A percentile compares a stretch with the other conserved stretches of the same genome.
Conservation (phyloP, 2,329 filamentous ascomycete species). For the Oidium heveae region DNA sequence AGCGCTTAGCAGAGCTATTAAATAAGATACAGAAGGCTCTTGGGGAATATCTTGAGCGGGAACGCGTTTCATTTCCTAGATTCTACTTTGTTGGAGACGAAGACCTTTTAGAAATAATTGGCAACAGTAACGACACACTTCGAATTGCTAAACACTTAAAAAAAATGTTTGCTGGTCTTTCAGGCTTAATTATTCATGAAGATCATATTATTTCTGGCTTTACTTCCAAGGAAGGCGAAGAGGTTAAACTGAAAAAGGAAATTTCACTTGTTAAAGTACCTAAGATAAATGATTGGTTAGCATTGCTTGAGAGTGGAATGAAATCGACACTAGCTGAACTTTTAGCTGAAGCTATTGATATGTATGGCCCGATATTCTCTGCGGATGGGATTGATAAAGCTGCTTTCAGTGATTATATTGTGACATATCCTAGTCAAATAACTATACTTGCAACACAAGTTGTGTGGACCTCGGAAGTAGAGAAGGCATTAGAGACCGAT, state of each 20-base stretch:
- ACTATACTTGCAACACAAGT: conserved; percentile 85
- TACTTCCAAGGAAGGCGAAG: conserved; percentile 84
- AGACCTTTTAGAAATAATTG: conserved; percentile 94
- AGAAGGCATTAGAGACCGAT: conserved; percentile 46
- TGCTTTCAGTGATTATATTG: conserved; percentile 58
- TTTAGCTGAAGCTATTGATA: conserved; percentile 60
- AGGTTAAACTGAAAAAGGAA: conserved; percentile 65
- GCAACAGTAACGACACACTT: conserved; percentile 91
- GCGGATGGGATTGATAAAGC: conserved; percentile 42
- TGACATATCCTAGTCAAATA: conserved; percentile 71
- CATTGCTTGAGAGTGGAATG: conserved; percentile 76
- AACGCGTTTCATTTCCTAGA: conserved; percentile 87
- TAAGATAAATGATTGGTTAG: conserved; percentile 97
- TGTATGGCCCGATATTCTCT: conserved; percentile 57
- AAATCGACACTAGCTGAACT: conserved; percentile 81
- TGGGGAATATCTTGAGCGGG: conserved; percentile 93
- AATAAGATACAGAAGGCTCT: conserved; percentile 99
- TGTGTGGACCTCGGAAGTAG: conserved; percentile 76
- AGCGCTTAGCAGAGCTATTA: conserved; percentile 82
- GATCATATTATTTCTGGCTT: conserved; percentile 76
- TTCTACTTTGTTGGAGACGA: conserved; percentile 99
- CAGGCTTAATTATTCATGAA: conserved; percentile 74
- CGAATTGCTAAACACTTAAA: conserved; percentile 97
- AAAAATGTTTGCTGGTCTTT: conserved; percentile 98
- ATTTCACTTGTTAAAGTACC: conserved; percentile 86